Percentiles rank a stretch among this genome's conserved stretches.
Conservation (phyloP, 2,329 filamentous ascomycete species). For the Cadophora malorum region DNA sequence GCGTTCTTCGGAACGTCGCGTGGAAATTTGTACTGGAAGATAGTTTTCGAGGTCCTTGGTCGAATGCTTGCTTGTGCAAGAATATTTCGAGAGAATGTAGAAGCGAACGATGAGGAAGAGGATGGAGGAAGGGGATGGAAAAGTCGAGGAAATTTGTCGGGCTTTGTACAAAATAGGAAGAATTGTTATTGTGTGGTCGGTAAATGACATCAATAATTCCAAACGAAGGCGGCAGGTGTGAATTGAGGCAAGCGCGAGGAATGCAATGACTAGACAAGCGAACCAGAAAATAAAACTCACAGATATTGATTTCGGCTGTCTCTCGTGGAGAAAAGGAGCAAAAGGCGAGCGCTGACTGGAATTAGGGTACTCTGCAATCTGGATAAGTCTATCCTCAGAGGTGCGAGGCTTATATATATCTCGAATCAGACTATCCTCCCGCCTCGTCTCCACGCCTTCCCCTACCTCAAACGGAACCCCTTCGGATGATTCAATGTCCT, state of each 20-base stretch:
- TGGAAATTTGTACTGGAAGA: slow-evolving; percentile 7
- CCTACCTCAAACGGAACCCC: slow-evolving; percentile 21
- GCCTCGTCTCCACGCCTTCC: slow-evolving; percentile 19
- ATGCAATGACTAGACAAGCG: slow-evolving; percentile 7
- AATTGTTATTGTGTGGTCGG: slow-evolving; percentile 6
- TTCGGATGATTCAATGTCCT: slow-evolving; percentile 32
- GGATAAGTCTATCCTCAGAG: slow-evolving; percentile 23
- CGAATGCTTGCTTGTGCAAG: background rate
- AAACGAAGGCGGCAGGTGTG: slow-evolving; percentile 18
- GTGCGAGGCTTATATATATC: slow-evolving; percentile 34
- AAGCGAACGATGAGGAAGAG: slow-evolving; percentile 12
- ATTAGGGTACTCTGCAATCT: slow-evolving; percentile 26
- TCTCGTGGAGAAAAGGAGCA: slow-evolving; percentile 20
- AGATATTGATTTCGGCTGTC: slow-evolving; percentile 21
- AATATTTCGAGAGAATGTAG: slow-evolving; percentile 14
- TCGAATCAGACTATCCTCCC: slow-evolving; percentile 17
- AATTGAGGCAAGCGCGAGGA: slow-evolving; percentile 16
- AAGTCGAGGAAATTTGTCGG: background rate
- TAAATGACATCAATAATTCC: slow-evolving; percentile 10
- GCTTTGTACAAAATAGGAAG: slow-evolving; percentile 16
- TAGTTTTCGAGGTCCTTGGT: background rate
- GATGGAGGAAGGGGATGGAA: background rate
- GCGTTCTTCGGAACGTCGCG: slow-evolving; percentile 17
- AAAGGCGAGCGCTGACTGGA: slow-evolving; percentile 32
- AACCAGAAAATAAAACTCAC: slow-evolving; percentile 31